Evolutionary conservation across 2,329 filamentous ascomycete species (phyloP).

Genomic region (Colletotrichum theobromicola): DNA sequence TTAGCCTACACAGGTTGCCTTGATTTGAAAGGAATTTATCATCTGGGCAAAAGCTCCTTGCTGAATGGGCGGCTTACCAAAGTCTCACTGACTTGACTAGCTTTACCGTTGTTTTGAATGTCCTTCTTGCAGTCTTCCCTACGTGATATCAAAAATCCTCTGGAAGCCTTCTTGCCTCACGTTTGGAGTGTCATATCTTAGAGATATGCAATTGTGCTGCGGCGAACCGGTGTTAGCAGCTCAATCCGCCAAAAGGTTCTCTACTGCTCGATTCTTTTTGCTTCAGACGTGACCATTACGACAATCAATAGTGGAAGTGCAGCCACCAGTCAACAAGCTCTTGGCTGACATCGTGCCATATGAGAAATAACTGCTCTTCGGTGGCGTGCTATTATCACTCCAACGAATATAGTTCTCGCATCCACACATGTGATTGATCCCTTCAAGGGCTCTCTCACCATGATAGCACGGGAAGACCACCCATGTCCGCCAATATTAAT

Average conservation of each 20-base stretch:
- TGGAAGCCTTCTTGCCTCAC: neutral
- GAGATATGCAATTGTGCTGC: neutral
- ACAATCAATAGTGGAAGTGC: neutral
- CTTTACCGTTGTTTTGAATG: fast-evolving
- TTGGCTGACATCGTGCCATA: neutral
- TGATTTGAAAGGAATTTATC: neutral
- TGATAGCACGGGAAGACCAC: neutral
- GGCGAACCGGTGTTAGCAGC: neutral
- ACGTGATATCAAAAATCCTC: fast-evolving
- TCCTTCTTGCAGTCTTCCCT: fast-evolving
- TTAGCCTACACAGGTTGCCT: fast-evolving
- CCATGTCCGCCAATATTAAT: fast-evolving
- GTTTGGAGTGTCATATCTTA: fast-evolving
- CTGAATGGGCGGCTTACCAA: fast-evolving
- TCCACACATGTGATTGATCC: too few species aligned
- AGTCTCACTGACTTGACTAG: fast-evolving
- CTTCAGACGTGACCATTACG: neutral
- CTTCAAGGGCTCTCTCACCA: neutral
- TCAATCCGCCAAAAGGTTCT: neutral
- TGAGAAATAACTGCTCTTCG: fast-evolving
- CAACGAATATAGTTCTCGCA: too few species aligned
- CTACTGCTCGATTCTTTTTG: too few species aligned
- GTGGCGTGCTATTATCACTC: too few species aligned
- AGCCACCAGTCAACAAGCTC: neutral
- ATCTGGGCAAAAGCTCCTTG: fast-evolving